Conservation (phyloP, 2,329 filamentous ascomycete genomes). For the Epicoccum sorghinum region DNA sequence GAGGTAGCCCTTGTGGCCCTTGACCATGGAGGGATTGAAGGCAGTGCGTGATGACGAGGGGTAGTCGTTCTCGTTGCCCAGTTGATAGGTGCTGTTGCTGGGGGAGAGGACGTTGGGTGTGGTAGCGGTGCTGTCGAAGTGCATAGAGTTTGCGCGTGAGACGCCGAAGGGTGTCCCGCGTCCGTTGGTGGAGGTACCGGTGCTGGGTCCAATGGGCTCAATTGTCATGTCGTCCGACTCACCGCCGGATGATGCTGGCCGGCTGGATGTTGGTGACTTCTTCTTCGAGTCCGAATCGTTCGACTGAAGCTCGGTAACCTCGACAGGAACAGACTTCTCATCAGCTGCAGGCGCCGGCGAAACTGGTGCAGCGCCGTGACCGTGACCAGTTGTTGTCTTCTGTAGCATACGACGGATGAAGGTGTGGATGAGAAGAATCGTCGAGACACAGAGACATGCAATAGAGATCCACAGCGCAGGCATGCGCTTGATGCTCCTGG, state of each 20-base stretch:
- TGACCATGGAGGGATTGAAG: slow-evolving; percentile 14
- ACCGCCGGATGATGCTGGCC: slow-evolving; percentile 17
- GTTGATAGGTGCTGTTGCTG: too few species aligned
- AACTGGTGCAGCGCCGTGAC: not conserved
- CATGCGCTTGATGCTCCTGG: slow-evolving; percentile 33
- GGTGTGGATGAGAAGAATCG: slow-evolving; percentile 38
- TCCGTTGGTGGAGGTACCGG: slow-evolving; percentile 26
- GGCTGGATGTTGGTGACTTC: slow-evolving; percentile 5
- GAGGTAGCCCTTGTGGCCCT: slow-evolving; percentile 3
- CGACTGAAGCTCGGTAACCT: not conserved
- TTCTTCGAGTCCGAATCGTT: not conserved
- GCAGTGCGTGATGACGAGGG: slow-evolving; percentile 20
- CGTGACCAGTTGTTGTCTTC: slow-evolving; percentile 14
- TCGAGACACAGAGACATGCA: slow-evolving; percentile 37
- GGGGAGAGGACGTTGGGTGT: slow-evolving; percentile 21
- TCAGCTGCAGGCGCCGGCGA: not conserved
- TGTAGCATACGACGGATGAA: slow-evolving; percentile 33
- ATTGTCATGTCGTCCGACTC: slow-evolving; percentile 34
- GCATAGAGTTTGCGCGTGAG: slow-evolving; percentile 28
- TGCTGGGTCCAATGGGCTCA: slow-evolving; percentile 23
- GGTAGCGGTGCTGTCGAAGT: slow-evolving; percentile 31
- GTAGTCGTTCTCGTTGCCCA: slow-evolving; percentile 9
- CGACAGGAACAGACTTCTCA: not conserved
- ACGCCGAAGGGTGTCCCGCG: slow-evolving; percentile 25
- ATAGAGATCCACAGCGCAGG: slow-evolving; percentile 43